Percentiles rank a stretch among this genome's conserved stretches.
Evolutionary conservation across 257 asterid genomes (phyloP).

Genomic region (Fraxinus americana): DNA sequence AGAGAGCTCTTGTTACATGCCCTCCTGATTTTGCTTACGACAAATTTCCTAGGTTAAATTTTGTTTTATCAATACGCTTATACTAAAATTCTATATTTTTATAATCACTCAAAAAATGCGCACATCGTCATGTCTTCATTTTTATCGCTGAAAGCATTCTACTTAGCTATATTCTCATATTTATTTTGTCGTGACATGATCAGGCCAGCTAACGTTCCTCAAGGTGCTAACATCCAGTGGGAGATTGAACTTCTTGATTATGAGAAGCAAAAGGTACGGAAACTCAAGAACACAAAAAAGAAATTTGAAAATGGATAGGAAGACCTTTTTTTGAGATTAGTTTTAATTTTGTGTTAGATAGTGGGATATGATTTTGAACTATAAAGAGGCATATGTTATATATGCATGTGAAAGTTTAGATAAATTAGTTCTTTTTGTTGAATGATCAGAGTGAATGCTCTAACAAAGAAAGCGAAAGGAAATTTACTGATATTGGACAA

Average conservation of each 20-base stretch:
- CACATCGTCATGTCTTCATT: background rate
- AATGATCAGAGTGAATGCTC: background rate
- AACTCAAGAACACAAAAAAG: conserved; percentile 7
- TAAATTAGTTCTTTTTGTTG: background rate
- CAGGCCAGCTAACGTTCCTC: conserved; percentile 87
- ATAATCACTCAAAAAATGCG: background rate
- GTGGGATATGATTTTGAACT: background rate
- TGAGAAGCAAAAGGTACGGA: conserved; percentile 79
- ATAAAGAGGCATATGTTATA: background rate
- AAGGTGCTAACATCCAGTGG: conserved; percentile 83
- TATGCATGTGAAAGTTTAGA: background rate
- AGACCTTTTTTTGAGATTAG: background rate
- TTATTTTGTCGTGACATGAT: conserved; percentile 21
- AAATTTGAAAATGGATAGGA: conserved; percentile 7
- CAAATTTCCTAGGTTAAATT: conserved; percentile 80
- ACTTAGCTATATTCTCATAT: conserved; percentile 11
- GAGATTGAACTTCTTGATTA: conserved; percentile 98
- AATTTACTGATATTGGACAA: background rate
- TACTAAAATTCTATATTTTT: conserved; percentile 12
- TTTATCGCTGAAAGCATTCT: conserved; percentile 14
- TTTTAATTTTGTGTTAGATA: background rate
- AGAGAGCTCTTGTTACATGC: conserved; percentile 81
- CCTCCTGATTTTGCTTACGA: conserved; percentile 99
- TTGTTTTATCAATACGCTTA: background rate
- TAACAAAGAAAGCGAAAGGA: background rate